Conservation (phyloP, 768 basidiomycete species). For the Coprinopsis sp. region DNA sequence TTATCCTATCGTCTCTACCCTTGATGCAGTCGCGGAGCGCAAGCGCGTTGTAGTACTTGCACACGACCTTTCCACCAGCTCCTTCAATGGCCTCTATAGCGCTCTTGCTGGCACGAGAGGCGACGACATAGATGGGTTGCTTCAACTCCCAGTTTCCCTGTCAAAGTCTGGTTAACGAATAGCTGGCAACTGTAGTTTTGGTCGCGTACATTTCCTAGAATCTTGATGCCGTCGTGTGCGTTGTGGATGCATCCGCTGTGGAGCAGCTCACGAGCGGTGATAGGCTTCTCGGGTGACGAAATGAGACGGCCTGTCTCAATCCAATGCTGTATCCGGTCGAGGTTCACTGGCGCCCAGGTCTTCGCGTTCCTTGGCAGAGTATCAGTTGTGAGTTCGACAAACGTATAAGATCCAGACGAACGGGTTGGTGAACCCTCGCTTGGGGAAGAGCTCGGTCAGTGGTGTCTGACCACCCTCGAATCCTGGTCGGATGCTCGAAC, state of each 20-base stretch:
- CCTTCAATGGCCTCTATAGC: constrained; percentile 84
- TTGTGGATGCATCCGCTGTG: constrained; percentile 85
- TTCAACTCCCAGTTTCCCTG: constrained; percentile 68
- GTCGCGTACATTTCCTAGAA: constrained; percentile 71
- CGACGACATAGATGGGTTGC: constrained; percentile 69
- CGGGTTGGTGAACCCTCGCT: constrained; percentile 92
- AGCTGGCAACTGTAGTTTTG: constrained; percentile 15
- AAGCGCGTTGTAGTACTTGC: constrained; percentile 88
- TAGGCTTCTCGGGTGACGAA: constrained; percentile 75
- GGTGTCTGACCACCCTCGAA: constrained; percentile 99
- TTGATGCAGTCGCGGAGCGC: constrained; percentile 77
- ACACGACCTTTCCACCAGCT: constrained; percentile 77
- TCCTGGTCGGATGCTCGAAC: constrained; percentile 74
- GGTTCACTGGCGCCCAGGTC: constrained; percentile 77
- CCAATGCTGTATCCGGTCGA: constrained; percentile 88
- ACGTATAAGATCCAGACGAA: constrained; percentile 39
- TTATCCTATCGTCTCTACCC: constrained; percentile 60
- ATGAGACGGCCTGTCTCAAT: constrained; percentile 78
- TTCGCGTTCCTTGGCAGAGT: constrained; percentile 54
- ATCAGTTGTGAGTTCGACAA: neutral
- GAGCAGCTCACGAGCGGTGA: constrained; percentile 84
- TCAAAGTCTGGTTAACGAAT: constrained; percentile 3
- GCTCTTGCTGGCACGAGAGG: constrained; percentile 81
- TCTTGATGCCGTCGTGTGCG: constrained; percentile 86
- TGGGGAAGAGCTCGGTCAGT: constrained; percentile 85